phyloP scores from a whole-genome alignment of 2,329 filamentous ascomycete species.

The Fusarium foetens region DNA sequence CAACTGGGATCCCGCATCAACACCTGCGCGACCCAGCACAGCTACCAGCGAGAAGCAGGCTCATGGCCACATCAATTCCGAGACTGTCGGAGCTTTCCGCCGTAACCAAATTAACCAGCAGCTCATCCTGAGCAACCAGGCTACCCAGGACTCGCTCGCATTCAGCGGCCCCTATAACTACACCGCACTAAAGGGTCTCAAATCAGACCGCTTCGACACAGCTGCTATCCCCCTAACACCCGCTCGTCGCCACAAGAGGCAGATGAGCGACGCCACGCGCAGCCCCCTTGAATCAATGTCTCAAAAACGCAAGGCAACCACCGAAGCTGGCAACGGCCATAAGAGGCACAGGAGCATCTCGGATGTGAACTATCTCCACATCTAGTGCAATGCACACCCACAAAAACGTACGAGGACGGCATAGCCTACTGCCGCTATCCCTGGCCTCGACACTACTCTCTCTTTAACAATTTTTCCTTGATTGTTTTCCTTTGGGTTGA shows the following conservation, averaged over 20 bases:
- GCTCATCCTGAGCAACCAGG: constrained; percentile 68
- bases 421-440: constrained; percentile 53
- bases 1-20: constrained; percentile 62
- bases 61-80: constrained; percentile 69
- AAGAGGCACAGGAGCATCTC: constrained; percentile 70
- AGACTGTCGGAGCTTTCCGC: constrained; percentile 82
- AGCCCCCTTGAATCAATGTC: constrained; percentile 61
- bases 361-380: constrained; percentile 61
- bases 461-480: constrained; percentile 33
- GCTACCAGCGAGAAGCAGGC: constrained; percentile 59
- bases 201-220: constrained; percentile 72
- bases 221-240: constrained; percentile 76
- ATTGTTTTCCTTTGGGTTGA: constrained; percentile 28
- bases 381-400: constrained; percentile 48
- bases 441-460: constrained; percentile 53
- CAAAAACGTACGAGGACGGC: constrained; percentile 60
- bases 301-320: constrained; percentile 66
- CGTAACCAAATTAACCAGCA: constrained; percentile 72
- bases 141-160: constrained; percentile 70
- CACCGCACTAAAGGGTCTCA: constrained; percentile 70
- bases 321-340: constrained; percentile 56
- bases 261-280: constrained; percentile 56
- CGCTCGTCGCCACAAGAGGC: constrained; percentile 66
- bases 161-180: constrained; percentile 69
- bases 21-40: constrained; percentile 61